phyloP scores from a whole-genome alignment of 306 rosid species.

The Fragaria iinumae region DNA sequence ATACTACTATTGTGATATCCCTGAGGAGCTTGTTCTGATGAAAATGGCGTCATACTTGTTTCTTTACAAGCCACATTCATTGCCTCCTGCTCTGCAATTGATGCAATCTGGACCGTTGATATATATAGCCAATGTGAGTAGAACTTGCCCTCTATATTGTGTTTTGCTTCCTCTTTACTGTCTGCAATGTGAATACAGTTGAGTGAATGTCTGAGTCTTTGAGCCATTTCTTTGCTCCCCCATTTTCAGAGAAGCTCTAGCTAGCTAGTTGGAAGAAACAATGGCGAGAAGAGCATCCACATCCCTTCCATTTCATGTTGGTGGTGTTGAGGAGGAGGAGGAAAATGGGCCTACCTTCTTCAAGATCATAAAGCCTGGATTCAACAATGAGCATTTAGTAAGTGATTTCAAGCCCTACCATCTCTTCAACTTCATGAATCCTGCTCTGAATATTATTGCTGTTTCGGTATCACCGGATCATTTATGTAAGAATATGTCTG shows the following conservation, averaged over 20 bases:
- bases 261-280: neutral
- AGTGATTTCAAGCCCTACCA: neutral
- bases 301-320: neutral
- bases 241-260: neutral
- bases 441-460: neutral
- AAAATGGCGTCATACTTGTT: neutral
- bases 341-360: slow-evolving; percentile 23
- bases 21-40: neutral
- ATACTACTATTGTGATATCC: neutral
- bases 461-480: neutral
- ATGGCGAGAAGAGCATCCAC: neutral
- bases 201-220: neutral
- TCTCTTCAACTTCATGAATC: neutral
- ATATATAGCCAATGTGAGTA: neutral
- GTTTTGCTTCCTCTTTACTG: neutral
- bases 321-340: neutral
- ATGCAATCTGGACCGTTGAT: neutral
- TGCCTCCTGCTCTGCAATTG: neutral
- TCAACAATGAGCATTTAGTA: slow-evolving; percentile 26
- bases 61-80: neutral
- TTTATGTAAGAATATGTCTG: neutral
- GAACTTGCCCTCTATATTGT: neutral
- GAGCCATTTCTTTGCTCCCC: neutral
- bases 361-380: slow-evolving; percentile 13
- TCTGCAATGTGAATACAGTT: neutral